These are phyloP conservation scores for Phytophthora tubulina DNA, from an alignment of 352 stramenopile species.

Conservation along the genomic window DNA sequence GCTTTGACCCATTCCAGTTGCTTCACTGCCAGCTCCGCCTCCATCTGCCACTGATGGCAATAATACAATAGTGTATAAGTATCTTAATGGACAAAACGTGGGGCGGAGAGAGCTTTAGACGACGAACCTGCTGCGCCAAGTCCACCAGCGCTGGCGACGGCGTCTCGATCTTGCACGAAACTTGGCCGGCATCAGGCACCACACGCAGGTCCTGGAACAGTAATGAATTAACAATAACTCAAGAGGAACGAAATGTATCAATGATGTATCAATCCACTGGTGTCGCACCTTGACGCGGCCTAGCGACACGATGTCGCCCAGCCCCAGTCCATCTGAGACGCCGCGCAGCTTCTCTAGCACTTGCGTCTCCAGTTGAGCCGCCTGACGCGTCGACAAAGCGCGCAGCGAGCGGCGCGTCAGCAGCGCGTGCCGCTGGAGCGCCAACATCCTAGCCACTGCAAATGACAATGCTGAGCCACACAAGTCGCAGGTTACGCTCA, in stretches of 20 bases:
- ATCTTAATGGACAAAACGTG: not conserved
- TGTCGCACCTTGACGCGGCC: constrained; percentile 79
- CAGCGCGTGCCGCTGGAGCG: constrained; percentile 52
- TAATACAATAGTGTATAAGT: not conserved
- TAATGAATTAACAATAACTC: not conserved
- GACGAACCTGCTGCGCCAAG: constrained; percentile 68
- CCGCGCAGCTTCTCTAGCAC: constrained; percentile 76
- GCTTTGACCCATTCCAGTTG: constrained; percentile 79
- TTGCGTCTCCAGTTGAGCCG: constrained; percentile 78
- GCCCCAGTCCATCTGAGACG: constrained; percentile 77
- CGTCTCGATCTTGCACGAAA: constrained; percentile 81
- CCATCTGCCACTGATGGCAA: constrained; percentile 66
- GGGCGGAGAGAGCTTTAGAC: not conserved
- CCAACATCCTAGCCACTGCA: constrained; percentile 49
- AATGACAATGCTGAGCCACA: constrained; percentile 43
- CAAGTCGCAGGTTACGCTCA: constrained; percentile 12
- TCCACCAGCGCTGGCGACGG: constrained; percentile 77
- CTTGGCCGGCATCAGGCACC: constrained; percentile 46
- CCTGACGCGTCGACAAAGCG: constrained; percentile 69
- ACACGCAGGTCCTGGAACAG: constrained; percentile 65
- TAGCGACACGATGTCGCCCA: constrained; percentile 78
- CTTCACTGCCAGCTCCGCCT: constrained; percentile 60
- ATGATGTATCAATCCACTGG: constrained; percentile 6
- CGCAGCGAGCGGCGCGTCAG: constrained; percentile 40
- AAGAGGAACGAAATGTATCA: constrained; percentile 3